Percentiles rank a stretch among this genome's conserved stretches.
Conservation (phyloP, 768 basidiomycete species). For the Lenzites betulinus region DNA sequence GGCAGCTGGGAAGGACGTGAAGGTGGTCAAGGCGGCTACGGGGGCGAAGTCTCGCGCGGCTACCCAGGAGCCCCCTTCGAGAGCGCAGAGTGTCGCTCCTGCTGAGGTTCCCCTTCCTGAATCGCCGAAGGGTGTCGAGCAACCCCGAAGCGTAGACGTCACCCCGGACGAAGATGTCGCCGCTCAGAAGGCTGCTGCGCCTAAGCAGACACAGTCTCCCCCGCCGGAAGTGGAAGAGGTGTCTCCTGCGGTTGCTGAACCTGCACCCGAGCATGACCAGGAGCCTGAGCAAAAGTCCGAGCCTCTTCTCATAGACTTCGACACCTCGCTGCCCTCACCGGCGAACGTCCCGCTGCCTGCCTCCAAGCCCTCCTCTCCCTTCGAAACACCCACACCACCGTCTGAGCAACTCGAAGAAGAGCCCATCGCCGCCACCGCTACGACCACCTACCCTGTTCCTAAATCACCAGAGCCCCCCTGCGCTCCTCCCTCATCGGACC, state of each 20-base stretch:
- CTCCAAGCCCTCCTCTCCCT: not conserved
- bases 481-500: not conserved
- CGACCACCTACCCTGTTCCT: not conserved
- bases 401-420: too few species aligned
- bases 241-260: not conserved
- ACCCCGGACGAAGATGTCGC: not conserved
- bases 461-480: not conserved
- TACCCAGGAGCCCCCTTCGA: constrained; percentile 6
- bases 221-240: not conserved
- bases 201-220: not conserved
- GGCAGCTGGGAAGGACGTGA: not conserved
- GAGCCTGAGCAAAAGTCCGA: not conserved
- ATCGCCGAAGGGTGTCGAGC: constrained; percentile 5
- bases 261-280: not conserved
- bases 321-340: not conserved
- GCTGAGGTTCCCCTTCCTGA: constrained; percentile 19
- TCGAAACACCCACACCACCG: not conserved
- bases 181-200: not conserved
- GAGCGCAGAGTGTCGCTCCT: constrained; percentile 5
- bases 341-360: constrained; percentile 5
- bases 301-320: not conserved
- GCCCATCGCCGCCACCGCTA: not conserved
- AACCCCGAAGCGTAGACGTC: too few species aligned
- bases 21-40: not conserved
- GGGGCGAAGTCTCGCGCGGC: constrained; percentile 9